Conservation (phyloP, 2,329 filamentous ascomycete species). For the Drechslerella coelobrocha region DNA sequence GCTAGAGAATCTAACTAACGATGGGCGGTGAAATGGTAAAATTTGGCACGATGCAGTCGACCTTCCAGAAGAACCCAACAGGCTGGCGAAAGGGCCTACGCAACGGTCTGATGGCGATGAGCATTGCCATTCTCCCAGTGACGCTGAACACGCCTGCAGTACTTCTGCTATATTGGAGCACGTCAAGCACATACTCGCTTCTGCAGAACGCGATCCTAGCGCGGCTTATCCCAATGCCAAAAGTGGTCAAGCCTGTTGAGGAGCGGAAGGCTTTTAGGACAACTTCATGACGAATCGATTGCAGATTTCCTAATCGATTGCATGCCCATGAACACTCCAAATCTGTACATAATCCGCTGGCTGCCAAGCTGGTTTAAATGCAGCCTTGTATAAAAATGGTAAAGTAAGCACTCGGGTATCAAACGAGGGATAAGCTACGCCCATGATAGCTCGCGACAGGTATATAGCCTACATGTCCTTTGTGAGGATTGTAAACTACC, state of each 20-base stretch:
- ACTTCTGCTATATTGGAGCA: slow-evolving; percentile 39
- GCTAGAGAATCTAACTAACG: not conserved
- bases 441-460: too few species aligned
- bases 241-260: slow-evolving; percentile 15
- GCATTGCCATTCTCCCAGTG: slow-evolving; percentile 24
- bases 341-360: not conserved
- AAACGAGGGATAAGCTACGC: too few species aligned
- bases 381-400: too few species aligned
- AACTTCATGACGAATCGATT: too few species aligned
- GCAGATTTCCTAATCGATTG: too few species aligned
- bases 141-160: slow-evolving; percentile 32
- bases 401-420: too few species aligned
- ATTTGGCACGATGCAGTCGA: not conserved
- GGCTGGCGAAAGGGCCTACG: slow-evolving; percentile 33
- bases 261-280: not conserved
- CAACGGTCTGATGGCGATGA: slow-evolving; percentile 19
- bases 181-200: slow-evolving; percentile 31
- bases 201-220: slow-evolving; percentile 31
- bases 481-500: too few species aligned
- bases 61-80: not conserved
- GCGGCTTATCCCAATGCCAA: slow-evolving; percentile 6
- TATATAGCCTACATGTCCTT: too few species aligned
- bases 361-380: too few species aligned
- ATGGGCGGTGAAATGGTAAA: not conserved
- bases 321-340: too few species aligned